phyloP scores from a whole-genome alignment of 805 yeast species.

The Metschnikowia colocasiae region DNA sequence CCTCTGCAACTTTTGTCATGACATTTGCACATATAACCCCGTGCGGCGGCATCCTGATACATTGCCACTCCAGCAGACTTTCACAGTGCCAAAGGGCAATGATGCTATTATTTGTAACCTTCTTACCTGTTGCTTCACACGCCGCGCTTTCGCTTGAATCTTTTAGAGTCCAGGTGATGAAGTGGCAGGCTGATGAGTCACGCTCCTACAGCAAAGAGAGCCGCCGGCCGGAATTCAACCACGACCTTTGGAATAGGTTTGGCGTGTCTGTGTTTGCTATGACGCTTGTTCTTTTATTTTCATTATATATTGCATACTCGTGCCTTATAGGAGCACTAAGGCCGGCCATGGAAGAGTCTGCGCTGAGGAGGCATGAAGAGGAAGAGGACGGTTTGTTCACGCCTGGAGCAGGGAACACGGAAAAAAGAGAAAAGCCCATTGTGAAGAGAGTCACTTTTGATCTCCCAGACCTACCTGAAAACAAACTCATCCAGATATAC shows the following conservation, averaged over 20 bases:
- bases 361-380: neutral
- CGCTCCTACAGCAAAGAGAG: neutral
- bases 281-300: neutral
- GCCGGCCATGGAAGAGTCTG: neutral
- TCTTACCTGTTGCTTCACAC: neutral
- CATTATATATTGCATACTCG: neutral
- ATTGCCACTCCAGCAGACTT: neutral
- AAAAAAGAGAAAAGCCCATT: neutral
- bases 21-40: neutral
- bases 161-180: neutral
- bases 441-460: conserved; percentile 5
- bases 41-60: neutral
- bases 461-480: conserved; percentile 7
- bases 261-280: neutral
- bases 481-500: neutral
- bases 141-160: neutral
- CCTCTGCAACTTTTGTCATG: neutral
- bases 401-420: neutral
- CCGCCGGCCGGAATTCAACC: neutral
- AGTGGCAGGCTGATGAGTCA: conserved; percentile 1
- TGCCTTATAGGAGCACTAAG: neutral
- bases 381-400: neutral
- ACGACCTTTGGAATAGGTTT: neutral
- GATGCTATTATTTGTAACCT: neutral
- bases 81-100: neutral